phyloP scores from a whole-genome alignment of 106 monocot genomes.

The Acorus gramineus region DNA sequence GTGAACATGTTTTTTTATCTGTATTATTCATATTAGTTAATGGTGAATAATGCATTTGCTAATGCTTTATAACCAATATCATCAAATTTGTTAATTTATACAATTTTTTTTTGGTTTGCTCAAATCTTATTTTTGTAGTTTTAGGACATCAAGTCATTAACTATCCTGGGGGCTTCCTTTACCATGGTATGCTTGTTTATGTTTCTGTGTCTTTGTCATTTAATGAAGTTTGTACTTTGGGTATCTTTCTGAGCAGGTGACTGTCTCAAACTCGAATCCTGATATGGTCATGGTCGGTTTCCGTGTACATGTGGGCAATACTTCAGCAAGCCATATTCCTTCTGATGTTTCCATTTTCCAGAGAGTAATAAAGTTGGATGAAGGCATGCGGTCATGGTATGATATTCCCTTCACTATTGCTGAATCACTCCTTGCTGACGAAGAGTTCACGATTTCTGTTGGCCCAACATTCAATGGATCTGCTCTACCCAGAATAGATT shows the following conservation, averaged over 20 bases:
- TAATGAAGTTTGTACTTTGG: not conserved
- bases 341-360: constrained; percentile 73
- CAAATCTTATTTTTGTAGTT: no score
- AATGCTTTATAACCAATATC: not conserved
- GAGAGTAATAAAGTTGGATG: constrained; percentile 82
- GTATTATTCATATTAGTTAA: no score
- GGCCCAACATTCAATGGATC: constrained; percentile 69
- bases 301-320: constrained; percentile 88
- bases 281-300: constrained; percentile 95
- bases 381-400: constrained; percentile 98
- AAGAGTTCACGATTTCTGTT: constrained; percentile 76
- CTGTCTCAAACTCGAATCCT: constrained; percentile 77
- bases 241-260: constrained; percentile 30
- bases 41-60: not conserved
- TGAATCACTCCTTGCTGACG: constrained; percentile 91
- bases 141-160: no score
- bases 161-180: not conserved
- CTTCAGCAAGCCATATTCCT: constrained; percentile 82
- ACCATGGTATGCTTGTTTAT: not conserved
- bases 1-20: no score
- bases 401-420: constrained; percentile 88
- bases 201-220: not conserved
- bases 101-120: not conserved
- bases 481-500: constrained; percentile 74
- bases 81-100: not conserved